Evolutionary conservation across 139 green algal species (phyloP).

Genomic region (Picochlorum sp.): DNA sequence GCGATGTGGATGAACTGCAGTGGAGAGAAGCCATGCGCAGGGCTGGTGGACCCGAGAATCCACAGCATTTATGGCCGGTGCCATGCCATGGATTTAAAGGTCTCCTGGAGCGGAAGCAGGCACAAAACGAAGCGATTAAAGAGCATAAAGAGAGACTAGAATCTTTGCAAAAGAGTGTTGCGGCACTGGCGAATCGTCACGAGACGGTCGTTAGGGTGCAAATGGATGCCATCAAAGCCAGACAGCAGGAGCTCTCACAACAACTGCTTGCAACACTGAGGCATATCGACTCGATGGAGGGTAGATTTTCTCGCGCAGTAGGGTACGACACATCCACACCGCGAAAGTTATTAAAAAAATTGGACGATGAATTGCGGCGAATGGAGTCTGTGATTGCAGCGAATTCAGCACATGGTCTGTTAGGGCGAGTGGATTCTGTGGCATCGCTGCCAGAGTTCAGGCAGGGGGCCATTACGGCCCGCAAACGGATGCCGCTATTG

Average conservation of each 20-base stretch:
- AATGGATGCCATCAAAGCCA: slow-evolving; percentile 21
- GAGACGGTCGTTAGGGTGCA: slow-evolving; percentile 21
- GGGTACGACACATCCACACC: slow-evolving; percentile 8
- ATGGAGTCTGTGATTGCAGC: slow-evolving; percentile 26
- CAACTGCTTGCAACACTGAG: slow-evolving; percentile 22
- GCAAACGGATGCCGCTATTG: slow-evolving; percentile 10
- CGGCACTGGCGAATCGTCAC: slow-evolving; percentile 23
- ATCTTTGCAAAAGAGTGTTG: slow-evolving; percentile 12
- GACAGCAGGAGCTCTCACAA: slow-evolving; percentile 24
- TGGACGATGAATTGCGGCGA: slow-evolving; percentile 12
- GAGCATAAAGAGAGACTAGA: slow-evolving; percentile 36
- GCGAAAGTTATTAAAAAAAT: slow-evolving; percentile 8
- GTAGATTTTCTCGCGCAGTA: slow-evolving; percentile 31
- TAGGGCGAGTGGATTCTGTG: slow-evolving; percentile 22
- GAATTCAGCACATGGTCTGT: slow-evolving; percentile 5
- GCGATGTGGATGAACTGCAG: slow-evolving; percentile 54
- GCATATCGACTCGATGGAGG: slow-evolving; percentile 36
- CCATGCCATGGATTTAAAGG: slow-evolving; percentile 53
- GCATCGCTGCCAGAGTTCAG: slow-evolving; percentile 20
- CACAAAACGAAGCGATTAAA: slow-evolving; percentile 33
- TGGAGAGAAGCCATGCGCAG: slow-evolving; percentile 60
- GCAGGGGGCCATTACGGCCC: slow-evolving; percentile 5
- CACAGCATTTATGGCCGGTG: slow-evolving; percentile 62
- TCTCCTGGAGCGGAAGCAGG: slow-evolving; percentile 37
- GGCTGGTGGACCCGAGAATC: slow-evolving; percentile 49